Conservation (phyloP, 1,284 basidiomycete species). For the Rhodofomes roseus region DNA sequence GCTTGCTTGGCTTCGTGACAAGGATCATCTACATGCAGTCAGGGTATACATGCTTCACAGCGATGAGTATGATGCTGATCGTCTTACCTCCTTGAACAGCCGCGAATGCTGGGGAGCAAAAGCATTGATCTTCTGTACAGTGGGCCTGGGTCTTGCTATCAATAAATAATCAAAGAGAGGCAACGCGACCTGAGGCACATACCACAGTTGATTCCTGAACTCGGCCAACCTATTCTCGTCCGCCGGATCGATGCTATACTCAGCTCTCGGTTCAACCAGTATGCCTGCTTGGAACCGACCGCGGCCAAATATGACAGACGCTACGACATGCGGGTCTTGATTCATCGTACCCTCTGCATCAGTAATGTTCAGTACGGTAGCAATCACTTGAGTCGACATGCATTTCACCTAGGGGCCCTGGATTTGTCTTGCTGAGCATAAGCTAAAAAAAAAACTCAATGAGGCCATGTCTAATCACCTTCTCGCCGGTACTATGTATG, state of each 20-base stretch:
- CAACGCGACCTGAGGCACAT: not conserved
- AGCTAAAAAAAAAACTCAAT: too few relatives aligned
- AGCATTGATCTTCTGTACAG: conserved; percentile 30
- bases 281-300: conserved; percentile 35
- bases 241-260: conserved; percentile 23
- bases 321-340: conserved; percentile 25
- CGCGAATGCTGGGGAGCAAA: conserved; percentile 34
- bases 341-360: conserved; percentile 26
- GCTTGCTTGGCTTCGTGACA: conserved; percentile 24
- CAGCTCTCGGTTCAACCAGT: conserved; percentile 30
- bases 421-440: conserved; percentile 17
- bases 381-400: too few relatives aligned
- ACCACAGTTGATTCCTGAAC: conserved; percentile 34
- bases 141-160: conserved; percentile 21
- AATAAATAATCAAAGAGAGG: not conserved
- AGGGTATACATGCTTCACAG: not conserved
- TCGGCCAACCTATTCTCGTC: conserved; percentile 19
- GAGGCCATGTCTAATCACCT: conserved; percentile 30
- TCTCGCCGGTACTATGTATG: conserved; percentile 48
- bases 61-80: not conserved
- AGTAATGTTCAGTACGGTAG: not conserved
- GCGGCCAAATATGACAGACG: conserved; percentile 37
- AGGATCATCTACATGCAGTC: conserved; percentile 26
- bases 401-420: conserved; percentile 14
- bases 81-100: conserved; percentile 31